Conservation (phyloP, 2,329 filamentous ascomycete species). For the Periconia digitata region DNA sequence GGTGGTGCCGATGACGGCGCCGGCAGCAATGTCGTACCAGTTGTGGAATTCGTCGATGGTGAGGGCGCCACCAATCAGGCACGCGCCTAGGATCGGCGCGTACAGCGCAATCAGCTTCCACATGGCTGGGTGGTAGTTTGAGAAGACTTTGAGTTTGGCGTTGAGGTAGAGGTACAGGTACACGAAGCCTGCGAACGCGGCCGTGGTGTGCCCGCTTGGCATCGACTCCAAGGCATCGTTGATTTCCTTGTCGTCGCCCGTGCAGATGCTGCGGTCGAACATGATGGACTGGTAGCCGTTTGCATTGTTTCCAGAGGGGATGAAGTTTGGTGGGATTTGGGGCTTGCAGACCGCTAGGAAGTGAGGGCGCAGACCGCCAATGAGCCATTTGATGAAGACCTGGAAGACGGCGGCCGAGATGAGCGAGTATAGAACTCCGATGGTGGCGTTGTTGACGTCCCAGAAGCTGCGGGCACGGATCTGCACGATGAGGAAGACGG, state of each 20-base stretch:
- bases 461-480: slow-evolving; percentile 59
- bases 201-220: slow-evolving; percentile 73
- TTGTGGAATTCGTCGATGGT: slow-evolving; percentile 75
- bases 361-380: slow-evolving; percentile 59
- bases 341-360: slow-evolving; percentile 63
- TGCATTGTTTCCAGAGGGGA: slow-evolving; percentile 40
- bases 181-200: slow-evolving; percentile 71
- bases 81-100: slow-evolving; percentile 67
- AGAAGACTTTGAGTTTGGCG: slow-evolving; percentile 74
- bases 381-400: slow-evolving; percentile 74
- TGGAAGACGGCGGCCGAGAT: slow-evolving; percentile 75
- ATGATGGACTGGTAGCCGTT: slow-evolving; percentile 63
- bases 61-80: slow-evolving; percentile 67
- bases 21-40: slow-evolving; percentile 73
- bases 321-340: slow-evolving; percentile 48
- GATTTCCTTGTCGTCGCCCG: slow-evolving; percentile 64
- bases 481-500: slow-evolving; percentile 66
- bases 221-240: slow-evolving; percentile 71
- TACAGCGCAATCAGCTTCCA: slow-evolving; percentile 71
- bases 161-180: slow-evolving; percentile 75
- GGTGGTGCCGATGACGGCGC: slow-evolving; percentile 64
- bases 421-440: slow-evolving; percentile 70
- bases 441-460: slow-evolving; percentile 67
- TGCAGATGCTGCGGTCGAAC: slow-evolving; percentile 71
- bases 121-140: slow-evolving; percentile 71